Evolutionary conservation across 176 grass and related monocot genomes (phyloP).

Genomic region (barley (Hordeum vulgare)): MorexV3_pseudomolecules_assembly NC_058521.1:333332848-333333347

Average conservation of each 20-base stretch:
- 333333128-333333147: conserved; percentile 15
- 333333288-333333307: too few species aligned
- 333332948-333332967: not conserved
- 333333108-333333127: conserved; percentile 35
- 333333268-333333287: too few species aligned
- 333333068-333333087: not conserved
- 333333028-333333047: conserved; percentile 14
- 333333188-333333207: too few species aligned
- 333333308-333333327: too few species aligned
- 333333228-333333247: too few species aligned
- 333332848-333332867: conserved; percentile 25
- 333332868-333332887: conserved; percentile 10
- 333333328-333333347: too few species aligned
- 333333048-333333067: not conserved
- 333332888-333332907: conserved; percentile 7
- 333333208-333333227: too few species aligned
- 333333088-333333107: not conserved
- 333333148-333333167: not conserved
- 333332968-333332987: not conserved
- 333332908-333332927: not conserved
- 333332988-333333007: conserved; percentile 21
- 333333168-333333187: not conserved
- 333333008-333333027: not conserved
- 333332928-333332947: not conserved
- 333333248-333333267: too few species aligned